phyloP scores from a whole-genome alignment of 2,329 filamentous ascomycete genomes.

The Septoria petroselini region DNA sequence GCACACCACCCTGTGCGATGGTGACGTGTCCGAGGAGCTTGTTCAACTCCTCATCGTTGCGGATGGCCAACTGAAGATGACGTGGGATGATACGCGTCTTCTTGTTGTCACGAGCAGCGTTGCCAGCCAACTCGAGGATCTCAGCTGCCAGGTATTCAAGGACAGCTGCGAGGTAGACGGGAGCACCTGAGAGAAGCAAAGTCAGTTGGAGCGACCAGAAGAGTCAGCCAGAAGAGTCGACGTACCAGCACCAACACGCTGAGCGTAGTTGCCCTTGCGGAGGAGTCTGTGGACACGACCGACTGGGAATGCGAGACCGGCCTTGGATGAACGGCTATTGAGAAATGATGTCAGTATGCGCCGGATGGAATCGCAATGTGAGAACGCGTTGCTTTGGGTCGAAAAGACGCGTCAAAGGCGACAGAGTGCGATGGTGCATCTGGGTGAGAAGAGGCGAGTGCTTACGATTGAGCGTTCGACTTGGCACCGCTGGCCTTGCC shows the following conservation, averaged over 20 bases:
- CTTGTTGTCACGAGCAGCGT: constrained; percentile 98
- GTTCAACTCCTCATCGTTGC: constrained; percentile 97
- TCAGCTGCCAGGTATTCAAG: constrained; percentile 97
- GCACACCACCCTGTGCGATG: constrained; percentile 94
- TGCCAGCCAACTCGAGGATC: constrained; percentile 95
- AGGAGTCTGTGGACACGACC: constrained; percentile 99
- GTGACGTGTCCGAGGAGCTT: constrained; percentile 95
- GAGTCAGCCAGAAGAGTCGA: constrained; percentile 23
- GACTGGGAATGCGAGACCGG: constrained; percentile 96
- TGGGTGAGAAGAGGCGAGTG: constrained; percentile 36
- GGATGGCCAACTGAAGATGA: constrained; percentile 95
- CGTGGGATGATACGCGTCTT: constrained; percentile 99
- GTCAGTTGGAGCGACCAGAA: constrained; percentile 21
- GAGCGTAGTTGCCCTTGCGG: constrained; percentile 98
- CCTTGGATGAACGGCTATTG: constrained; percentile 92
- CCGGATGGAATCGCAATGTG: constrained; percentile 21
- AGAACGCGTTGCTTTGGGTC: constrained; percentile 34
- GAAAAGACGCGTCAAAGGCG: constrained; percentile 45
- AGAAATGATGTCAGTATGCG: constrained; percentile 44
- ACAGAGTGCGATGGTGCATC: constrained; percentile 25
- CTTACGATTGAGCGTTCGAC: constrained; percentile 94
- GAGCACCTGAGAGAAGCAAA: constrained; percentile 23
- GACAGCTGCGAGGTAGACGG: constrained; percentile 81
- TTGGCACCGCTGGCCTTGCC: constrained; percentile 99
- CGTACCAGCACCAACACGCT: constrained; percentile 94